A percentile compares a stretch with the other conserved stretches of the same genome.
Conservation (phyloP, 495 filamentous ascomycete species). For the Tuber umbilicatum region DNA sequence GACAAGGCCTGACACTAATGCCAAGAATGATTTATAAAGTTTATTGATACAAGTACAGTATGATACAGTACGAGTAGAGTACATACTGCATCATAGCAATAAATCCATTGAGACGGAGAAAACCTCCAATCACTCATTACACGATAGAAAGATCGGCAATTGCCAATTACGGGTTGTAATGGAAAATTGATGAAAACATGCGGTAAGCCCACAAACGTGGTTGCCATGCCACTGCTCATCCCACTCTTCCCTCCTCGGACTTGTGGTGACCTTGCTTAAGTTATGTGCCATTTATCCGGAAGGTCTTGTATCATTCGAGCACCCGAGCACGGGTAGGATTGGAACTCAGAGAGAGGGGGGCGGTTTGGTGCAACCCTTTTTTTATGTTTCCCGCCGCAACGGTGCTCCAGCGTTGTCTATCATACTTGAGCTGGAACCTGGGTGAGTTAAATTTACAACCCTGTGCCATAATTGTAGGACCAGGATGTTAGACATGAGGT, state of each 20-base stretch:
- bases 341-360: neutral
- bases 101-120: neutral
- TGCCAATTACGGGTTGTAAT: slow-evolving; percentile 1
- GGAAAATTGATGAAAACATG: neutral
- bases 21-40: neutral
- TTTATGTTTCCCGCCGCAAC: neutral
- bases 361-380: neutral
- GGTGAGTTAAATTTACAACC: neutral
- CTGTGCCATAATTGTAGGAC: neutral
- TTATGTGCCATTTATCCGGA: neutral
- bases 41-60: no score
- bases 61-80: no score
- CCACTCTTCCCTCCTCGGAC: neutral
- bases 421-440: neutral
- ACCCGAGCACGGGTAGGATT: neutral
- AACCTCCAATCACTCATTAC: slow-evolving; percentile 1
- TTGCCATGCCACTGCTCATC: neutral
- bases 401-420: neutral
- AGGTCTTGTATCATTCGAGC: neutral
- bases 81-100: neutral
- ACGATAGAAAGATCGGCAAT: neutral
- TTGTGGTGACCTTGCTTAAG: neutral
- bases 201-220: neutral
- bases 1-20: neutral
- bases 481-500: neutral